Evolutionary conservation across 1,284 basidiomycete species (phyloP), one percentile per base, ranked within the genome.

Genomic region (Rhodotorula sp.): DNA sequence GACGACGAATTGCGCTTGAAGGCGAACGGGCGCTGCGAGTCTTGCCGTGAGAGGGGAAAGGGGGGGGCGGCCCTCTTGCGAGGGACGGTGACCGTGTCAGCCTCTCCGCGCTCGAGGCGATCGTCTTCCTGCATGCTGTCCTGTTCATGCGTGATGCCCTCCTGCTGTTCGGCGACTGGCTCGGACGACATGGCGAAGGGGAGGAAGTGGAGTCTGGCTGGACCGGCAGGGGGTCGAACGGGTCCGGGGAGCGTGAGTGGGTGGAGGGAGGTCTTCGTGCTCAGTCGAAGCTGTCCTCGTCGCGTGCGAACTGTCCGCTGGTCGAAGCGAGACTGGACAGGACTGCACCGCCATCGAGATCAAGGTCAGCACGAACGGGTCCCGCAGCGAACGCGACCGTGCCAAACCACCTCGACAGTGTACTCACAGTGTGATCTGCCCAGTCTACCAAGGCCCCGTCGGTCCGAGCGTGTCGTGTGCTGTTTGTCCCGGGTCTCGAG

Each of bases 1-100:
- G 64, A 64, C 48, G 68, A 67, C 47, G 65, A 70, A 28, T 24
- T 62, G 52, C 68, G 64, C 47, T 62, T 60, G 50, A 52, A 70
- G n/a, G 57, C 58, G 50, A 56, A 66, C n/a, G 68, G 64, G 13
- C 68, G 57, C n/a, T 61, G 61, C 48, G 52, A 9, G 28, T 65
- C 64, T 30, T 48, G 64, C 52, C 58, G n/a, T 0, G 50, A 56
- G 44, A 31, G 31, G 4, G 50, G 24, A 6, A 63, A 28, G 47
- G 62, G 62, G 22, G 54, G 51, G 1, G 59, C 30, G 2, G 52
- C 52, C 4, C 58, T 16, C 26, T 53, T 37, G 13, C 64, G 64
- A 15, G 58, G 59, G 30, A 52, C 22, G 26, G 61, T 37, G 7
- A 55, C 20, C 22, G 64, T 50, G n/a, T n/a, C 30, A 15, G 40